Base-by-base conservation (phyloP, 768 basidiomycete genomes). In the Lentinula edodes region DNA sequence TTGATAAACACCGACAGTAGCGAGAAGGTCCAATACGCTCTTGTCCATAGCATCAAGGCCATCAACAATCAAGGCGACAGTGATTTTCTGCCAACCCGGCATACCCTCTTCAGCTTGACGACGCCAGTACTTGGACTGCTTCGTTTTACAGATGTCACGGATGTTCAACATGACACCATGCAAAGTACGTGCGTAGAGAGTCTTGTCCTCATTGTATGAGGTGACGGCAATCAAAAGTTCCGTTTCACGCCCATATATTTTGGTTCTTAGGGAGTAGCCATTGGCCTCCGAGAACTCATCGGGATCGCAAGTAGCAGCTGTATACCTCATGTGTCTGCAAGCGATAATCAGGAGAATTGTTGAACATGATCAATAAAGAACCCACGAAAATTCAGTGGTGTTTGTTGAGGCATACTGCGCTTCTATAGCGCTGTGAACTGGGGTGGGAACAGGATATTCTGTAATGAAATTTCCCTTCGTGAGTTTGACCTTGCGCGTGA, bases 151-250 rank as follows among this genome's bases (percentile, higher is more conserved):
- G 66, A 98, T 98, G 68, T 98, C 91, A 65, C 95, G 90, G 63
- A 98, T 96, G 74, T 99, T 98, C 64, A 96, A 74, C 95, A 98
- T 98, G 68, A 98, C 89, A 64, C 92, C 92, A 69, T 98, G 96
- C 43, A 98, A 79, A 0, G 96, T 98, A 65, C 90, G 88, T 32
- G 91, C 85, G 69, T 93, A 92, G n/a, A 93, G 83, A 6, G 86
- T 88, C 78, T 93, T 94, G 82, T 94, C 91, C 73, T 95, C 93
- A 64, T 94, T 93, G 77, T 93, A 94, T 3, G 89, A 92, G 6
- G 93, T 97, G 64, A 98, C 91, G 9, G 94, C 95, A 67, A 98
- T 96, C 28, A 98, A 83, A 6, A 98, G 73, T 65, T 98, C 96
- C 0, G 96, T 98, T 65, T 91, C 84, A 60, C 96, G 90, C 62